Evolutionary conservation across 768 basidiomycete genomes (phyloP), one percentile per base, ranked within the genome.

Genomic region (Suillus americanus): DNA sequence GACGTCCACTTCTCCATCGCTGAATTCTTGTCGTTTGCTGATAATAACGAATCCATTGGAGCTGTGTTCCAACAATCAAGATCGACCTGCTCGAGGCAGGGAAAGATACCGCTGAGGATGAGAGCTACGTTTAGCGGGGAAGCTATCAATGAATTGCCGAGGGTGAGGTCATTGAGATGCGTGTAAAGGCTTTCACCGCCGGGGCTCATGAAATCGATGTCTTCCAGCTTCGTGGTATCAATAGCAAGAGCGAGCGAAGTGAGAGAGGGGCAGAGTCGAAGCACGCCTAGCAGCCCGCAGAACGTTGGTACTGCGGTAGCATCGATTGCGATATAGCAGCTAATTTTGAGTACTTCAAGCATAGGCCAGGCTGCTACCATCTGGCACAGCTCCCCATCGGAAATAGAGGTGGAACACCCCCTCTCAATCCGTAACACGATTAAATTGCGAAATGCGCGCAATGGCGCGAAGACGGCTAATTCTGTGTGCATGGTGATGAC

Each of bases 371-470:
- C 43, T 43, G 8, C 7, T 9, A 43, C 18, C 43, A 43, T 8
- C 43, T 20, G 43, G 43, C 43, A 43, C 43, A 43, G 8, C 18
- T 43, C 43, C 43, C 8, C 18, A 20, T 43, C 20, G 18, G 43
- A 43, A 43, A 43, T 43, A 43, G 18, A 43, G 3, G 8, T 20
- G 8, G 20, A 43, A 43, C 7, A 45, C 8, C 13, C 70, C 69
- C 3, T 71, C 72, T 3, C 71, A 25, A 12, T 55, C 61, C 1
- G 63, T 46, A 14, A 3, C n/a, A 23, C 3, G 5, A 7, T 37
- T 8, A 55, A 55, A 55, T 55, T 55, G n/a, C 3, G 33, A 37
- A 20, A 55, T 55, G 54, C n/a, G 2, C n/a, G 20, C 30, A 54
- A 54, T n/a, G 53, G 25, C 5, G 10, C 3, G 2, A 54, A 54